These are phyloP conservation scores for Penicillium angulare DNA, from an alignment of 495 filamentous ascomycete genomes.

Conservation along the genomic window DNA sequence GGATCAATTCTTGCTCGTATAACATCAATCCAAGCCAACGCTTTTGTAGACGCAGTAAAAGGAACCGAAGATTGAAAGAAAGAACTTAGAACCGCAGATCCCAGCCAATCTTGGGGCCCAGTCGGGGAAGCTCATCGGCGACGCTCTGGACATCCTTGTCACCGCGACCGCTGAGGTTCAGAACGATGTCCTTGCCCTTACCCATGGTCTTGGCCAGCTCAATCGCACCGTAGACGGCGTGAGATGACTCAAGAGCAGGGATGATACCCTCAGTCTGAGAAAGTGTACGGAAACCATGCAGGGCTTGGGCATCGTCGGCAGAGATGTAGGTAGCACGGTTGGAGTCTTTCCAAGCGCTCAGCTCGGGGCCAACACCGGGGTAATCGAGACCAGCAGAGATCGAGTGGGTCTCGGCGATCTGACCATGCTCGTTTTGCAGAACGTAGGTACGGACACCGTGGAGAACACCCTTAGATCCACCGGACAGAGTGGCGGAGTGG, in stretches of 20 bases:
- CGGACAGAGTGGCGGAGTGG: constrained; percentile 87
- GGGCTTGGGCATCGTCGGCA: constrained; percentile 88
- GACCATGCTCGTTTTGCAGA: constrained; percentile 85
- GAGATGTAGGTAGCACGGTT: constrained; percentile 84
- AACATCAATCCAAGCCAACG: no score
- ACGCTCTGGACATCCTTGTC: constrained; percentile 99
- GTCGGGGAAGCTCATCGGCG: constrained; percentile 83
- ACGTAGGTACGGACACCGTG: constrained; percentile 97
- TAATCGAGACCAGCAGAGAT: constrained; percentile 98
- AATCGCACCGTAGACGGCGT: constrained; percentile 86
- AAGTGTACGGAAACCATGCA: constrained; percentile 82
- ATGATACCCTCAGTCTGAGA: constrained; percentile 92
- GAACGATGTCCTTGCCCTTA: constrained; percentile 87
- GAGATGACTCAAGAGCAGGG: constrained; percentile 88
- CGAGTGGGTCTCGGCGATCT: constrained; percentile 92
- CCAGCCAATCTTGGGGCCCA: constrained; percentile 94
- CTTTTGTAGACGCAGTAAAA: no score
- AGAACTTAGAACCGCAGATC: constrained; percentile 68
- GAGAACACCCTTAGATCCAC: constrained; percentile 86
- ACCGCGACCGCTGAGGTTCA: constrained; percentile 87
- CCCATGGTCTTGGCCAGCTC: constrained; percentile 90
- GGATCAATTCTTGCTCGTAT: no score
- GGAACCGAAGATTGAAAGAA: neutral
- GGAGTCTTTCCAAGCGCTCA: constrained; percentile 88
- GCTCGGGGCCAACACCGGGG: constrained; percentile 92